phyloP scores from a whole-genome alignment of 192 early-diverging fungal genomes.

The Linnemannia exigua region DNA sequence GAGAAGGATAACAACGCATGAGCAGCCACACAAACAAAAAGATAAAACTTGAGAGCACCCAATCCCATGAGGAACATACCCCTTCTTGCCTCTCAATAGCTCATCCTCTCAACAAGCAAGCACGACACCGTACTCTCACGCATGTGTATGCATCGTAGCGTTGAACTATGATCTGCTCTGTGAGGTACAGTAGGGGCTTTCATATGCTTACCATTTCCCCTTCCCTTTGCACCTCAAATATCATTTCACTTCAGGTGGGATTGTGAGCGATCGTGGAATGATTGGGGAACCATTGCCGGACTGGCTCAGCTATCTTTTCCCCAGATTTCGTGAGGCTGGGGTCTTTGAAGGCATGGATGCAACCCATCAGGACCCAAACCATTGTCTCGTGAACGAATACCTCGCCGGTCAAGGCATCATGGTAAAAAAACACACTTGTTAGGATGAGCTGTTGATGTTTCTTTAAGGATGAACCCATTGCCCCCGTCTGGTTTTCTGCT shows the following conservation, averaged over 20 bases:
- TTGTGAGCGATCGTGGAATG: slow-evolving; percentile 56
- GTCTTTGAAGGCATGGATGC: slow-evolving; percentile 59
- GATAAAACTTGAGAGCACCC: neutral
- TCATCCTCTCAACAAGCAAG: neutral
- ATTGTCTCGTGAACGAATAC: slow-evolving; percentile 68
- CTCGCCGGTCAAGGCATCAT: slow-evolving; percentile 67
- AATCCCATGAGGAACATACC: slow-evolving; percentile 4
- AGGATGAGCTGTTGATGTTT: neutral
- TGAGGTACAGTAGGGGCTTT: neutral
- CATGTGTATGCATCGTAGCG: neutral
- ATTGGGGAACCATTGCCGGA: slow-evolving; percentile 57
- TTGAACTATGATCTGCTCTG: neutral
- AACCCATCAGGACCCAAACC: slow-evolving; percentile 58
- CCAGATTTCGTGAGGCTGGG: slow-evolving; percentile 34
- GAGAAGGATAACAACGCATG: neutral
- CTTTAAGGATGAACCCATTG: neutral
- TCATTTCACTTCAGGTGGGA: slow-evolving; percentile 39
- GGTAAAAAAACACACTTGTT: slow-evolving; percentile 23
- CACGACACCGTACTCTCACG: neutral
- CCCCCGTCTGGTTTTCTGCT: neutral
- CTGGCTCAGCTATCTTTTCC: slow-evolving; percentile 54
- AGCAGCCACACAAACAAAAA: neutral
- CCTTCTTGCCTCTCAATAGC: neutral
- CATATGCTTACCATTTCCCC: slow-evolving; percentile 13
- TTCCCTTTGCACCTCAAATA: neutral